Base-by-base conservation (phyloP, 441 rosid genomes). In the Arabidopsis hybrid region DNA sequence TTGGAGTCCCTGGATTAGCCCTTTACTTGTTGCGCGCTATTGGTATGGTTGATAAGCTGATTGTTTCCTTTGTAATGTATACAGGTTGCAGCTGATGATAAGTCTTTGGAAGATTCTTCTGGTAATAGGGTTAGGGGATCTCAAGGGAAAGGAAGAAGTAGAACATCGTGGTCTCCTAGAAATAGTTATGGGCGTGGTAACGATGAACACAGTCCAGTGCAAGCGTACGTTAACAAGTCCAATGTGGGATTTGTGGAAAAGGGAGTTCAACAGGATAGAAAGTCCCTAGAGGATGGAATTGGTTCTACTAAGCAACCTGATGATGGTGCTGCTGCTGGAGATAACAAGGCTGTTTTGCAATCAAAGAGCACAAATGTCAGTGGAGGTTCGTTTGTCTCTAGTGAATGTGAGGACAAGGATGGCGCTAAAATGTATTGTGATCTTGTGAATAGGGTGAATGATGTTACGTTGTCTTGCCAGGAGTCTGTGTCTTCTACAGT, bases 351-450 rank as follows among this genome's bases (percentile, higher is more conserved):
- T 49, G 12, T 49, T 14, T 32, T 32, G 62, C 53, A 76, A 12
- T 35, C 58, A 12, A 39, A 42, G 38, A 31, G 35, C 46, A 62
- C 5, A 1, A 62, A 12, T 61, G 11, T 16, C 69, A 57, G 67
- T 65, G 58, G 38, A 39, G 50, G 49, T 17, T 53, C 38, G 67
- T 14, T 21, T 58, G 75, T 75, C 40, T 46, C 65, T 71, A 80
- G 46, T 40, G 65, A 56, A 74, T 32, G 53, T 6, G 38, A 36
- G 13, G 17, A n/a, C 58, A 45, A 62, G 66, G 78, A n/a, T 34
- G 57, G 45, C 17, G 59, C 59, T 47, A 26, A 36, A 10, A 6
- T 46, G 21, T 47, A 6, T 5, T 72, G 75, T 79, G 79, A 8
- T 66, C 60, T 47, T 73, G 0, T 9, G 0, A 51, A 63, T 7